phyloP scores from a whole-genome alignment of 2,329 filamentous ascomycete genomes.

The Coniochaeta ligniaria region DNA sequence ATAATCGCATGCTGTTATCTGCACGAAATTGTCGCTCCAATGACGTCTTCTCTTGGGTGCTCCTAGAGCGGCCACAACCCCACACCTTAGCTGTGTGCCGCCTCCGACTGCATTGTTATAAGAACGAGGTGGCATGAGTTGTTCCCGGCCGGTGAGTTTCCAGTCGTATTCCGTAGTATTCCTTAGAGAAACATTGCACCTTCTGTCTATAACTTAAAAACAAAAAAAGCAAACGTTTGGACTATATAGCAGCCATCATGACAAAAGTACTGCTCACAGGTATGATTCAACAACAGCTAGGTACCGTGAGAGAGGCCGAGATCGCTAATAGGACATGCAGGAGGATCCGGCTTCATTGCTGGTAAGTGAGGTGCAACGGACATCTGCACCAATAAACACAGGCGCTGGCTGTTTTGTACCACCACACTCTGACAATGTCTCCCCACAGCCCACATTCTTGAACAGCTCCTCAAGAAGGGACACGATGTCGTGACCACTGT shows the following conservation, averaged over 20 bases:
- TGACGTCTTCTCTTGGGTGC: background rate
- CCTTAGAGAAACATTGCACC: background rate
- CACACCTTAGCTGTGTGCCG: background rate
- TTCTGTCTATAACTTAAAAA: background rate
- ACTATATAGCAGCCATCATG: constrained; percentile 23
- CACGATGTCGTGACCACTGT: constrained; percentile 50
- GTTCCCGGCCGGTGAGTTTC: background rate
- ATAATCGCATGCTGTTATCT: background rate
- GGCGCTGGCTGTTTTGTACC: no score
- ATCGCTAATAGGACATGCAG: constrained; percentile 17
- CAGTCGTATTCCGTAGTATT: background rate
- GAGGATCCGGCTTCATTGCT: constrained; percentile 46
- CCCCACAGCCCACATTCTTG: constrained; percentile 42
- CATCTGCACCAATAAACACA: no score
- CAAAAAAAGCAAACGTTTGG: background rate
- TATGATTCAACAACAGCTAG: constrained; percentile 12
- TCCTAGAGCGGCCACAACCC: background rate
- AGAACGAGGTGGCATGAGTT: background rate
- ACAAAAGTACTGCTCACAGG: constrained; percentile 40
- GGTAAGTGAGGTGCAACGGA: constrained; percentile 22
- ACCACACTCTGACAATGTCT: background rate
- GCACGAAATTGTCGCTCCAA: background rate
- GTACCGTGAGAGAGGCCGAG: background rate
- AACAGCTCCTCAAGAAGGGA: constrained; percentile 42
- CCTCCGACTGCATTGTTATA: background rate